phyloP scores from a whole-genome alignment of 305 asterid genomes.

The Euphrasia arctica region DNA sequence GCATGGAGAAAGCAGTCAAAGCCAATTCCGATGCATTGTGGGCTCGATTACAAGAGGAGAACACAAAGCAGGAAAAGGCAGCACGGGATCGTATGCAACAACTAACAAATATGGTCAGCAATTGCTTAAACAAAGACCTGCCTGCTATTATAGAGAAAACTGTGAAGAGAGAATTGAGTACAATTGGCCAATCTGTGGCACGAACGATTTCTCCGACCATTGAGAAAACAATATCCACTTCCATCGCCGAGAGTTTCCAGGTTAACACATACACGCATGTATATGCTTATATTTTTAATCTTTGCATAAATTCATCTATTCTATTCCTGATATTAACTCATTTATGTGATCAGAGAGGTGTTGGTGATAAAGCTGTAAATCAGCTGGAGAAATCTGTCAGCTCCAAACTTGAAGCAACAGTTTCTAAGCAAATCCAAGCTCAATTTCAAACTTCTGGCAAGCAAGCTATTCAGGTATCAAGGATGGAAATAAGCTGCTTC shows the following conservation, averaged over 20 bases:
- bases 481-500: background rate
- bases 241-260: slow-evolving; percentile 71
- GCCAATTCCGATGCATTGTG: slow-evolving; percentile 68
- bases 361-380: slow-evolving; percentile 73
- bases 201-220: slow-evolving; percentile 56
- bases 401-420: slow-evolving; percentile 69
- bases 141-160: slow-evolving; percentile 58
- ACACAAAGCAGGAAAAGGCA: slow-evolving; percentile 65
- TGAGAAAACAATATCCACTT: slow-evolving; percentile 60
- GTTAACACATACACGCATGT: slow-evolving; percentile 28
- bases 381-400: slow-evolving; percentile 72
- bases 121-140: slow-evolving; percentile 63
- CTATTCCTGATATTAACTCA: slow-evolving; percentile 22
- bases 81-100: slow-evolving; percentile 60
- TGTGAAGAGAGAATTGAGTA: slow-evolving; percentile 61
- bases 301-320: slow-evolving; percentile 21
- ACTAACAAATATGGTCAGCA: slow-evolving; percentile 41
- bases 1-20: slow-evolving; percentile 60
- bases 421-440: slow-evolving; percentile 69
- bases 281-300: background rate
- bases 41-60: slow-evolving; percentile 77
- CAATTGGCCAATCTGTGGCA: slow-evolving; percentile 66
- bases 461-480: slow-evolving; percentile 78
- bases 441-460: slow-evolving; percentile 87
- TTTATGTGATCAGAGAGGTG: slow-evolving; percentile 63